A percentile compares a stretch with the other conserved stretches of the same genome.
Conservation (phyloP, 2,329 filamentous ascomycete species). For the Xylaria sp. region DNA sequence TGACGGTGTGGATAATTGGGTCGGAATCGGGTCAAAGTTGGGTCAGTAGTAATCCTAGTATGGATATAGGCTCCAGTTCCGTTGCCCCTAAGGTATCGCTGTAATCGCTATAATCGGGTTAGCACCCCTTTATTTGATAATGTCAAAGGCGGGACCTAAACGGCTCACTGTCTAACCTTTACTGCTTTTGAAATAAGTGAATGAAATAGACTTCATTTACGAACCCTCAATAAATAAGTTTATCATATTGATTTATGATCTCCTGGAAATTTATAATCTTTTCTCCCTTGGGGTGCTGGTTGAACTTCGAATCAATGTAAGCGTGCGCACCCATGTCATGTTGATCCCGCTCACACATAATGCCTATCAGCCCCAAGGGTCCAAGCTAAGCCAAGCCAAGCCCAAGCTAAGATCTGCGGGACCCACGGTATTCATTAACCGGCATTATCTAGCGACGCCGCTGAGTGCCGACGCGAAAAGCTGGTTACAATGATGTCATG, state of each 20-base stretch:
- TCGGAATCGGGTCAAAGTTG: constrained; percentile 3
- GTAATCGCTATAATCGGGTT: background rate
- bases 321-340: background rate
- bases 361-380: constrained; percentile 12
- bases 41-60: background rate
- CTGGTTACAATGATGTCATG: constrained; percentile 24
- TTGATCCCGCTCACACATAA: background rate
- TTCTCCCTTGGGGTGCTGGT: background rate
- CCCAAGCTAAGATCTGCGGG: constrained; percentile 9
- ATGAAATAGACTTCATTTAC: background rate
- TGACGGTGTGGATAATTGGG: background rate
- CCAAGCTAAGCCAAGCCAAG: background rate
- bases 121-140: background rate
- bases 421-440: constrained; percentile 11
- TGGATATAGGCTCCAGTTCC: background rate
- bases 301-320: background rate
- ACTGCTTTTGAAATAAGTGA: background rate
- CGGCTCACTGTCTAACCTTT: background rate
- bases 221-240: background rate
- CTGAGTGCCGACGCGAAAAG: constrained; percentile 16
- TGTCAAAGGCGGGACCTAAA: background rate
- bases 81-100: background rate
- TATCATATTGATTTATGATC: background rate
- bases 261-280: background rate
- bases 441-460: constrained; percentile 9